Conservation (phyloP, 139 green algal genomes). For the Dunaliella sp. region DNA sequence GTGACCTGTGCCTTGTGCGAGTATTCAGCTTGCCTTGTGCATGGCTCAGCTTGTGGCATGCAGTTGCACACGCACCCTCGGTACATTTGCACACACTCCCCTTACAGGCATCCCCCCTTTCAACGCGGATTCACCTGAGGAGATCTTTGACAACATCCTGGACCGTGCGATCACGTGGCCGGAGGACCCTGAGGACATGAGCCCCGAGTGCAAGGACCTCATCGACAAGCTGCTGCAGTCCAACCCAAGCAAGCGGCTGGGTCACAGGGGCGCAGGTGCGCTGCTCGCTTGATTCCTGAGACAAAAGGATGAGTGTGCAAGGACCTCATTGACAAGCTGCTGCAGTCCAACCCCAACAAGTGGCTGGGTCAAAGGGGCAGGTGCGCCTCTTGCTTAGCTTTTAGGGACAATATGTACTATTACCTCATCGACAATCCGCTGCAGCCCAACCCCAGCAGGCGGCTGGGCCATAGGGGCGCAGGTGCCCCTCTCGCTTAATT, state of each 20-base stretch:
- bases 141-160: slow-evolving; percentile 94
- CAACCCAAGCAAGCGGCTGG: slow-evolving; percentile 69
- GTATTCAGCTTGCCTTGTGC: too few species aligned
- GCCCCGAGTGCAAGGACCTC: slow-evolving; percentile 70
- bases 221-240: slow-evolving; percentile 73
- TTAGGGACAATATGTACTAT: slow-evolving; percentile 71
- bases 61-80: too few species aligned
- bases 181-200: slow-evolving; percentile 50
- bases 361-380: slow-evolving; percentile 65
- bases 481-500: too few species aligned
- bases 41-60: too few species aligned
- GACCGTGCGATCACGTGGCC: slow-evolving; percentile 72
- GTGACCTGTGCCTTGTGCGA: too few species aligned
- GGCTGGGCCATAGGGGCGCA: too few species aligned
- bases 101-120: slow-evolving; percentile 78
- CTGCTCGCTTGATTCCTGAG: too few species aligned
- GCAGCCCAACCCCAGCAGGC: slow-evolving; percentile 54
- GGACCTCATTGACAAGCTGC: slow-evolving; percentile 83
- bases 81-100: too few species aligned
- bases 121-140: slow-evolving; percentile 80
- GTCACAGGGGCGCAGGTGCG: slow-evolving; percentile 48
- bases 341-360: slow-evolving; percentile 61
- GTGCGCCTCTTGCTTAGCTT: too few species aligned
- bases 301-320: too few species aligned
- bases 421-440: slow-evolving; percentile 87